These are phyloP conservation scores for Nyctanthes arbortristis DNA, from an alignment of 257 asterid species.

Conservation along the genomic window DNA sequence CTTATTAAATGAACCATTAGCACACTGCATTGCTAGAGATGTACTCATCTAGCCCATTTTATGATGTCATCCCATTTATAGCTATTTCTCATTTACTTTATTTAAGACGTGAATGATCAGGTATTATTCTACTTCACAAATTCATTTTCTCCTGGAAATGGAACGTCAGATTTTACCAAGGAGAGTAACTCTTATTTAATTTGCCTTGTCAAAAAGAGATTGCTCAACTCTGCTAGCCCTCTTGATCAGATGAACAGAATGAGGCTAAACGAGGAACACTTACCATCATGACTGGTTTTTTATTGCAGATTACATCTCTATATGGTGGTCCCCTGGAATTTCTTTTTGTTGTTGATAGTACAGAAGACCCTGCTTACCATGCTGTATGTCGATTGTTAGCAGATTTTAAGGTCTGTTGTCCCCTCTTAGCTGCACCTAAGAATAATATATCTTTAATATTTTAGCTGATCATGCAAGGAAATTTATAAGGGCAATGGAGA, in stretches of 20 bases:
- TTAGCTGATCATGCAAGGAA: slow-evolving; percentile 16
- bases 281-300: slow-evolving; percentile 22
- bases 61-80: slow-evolving; percentile 10
- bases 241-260: slow-evolving; percentile 11
- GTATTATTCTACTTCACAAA: neutral
- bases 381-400: slow-evolving; percentile 67
- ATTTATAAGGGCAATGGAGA: neutral
- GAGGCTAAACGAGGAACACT: slow-evolving; percentile 8
- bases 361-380: slow-evolving; percentile 91
- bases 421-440: slow-evolving; percentile 18
- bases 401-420: slow-evolving; percentile 65
- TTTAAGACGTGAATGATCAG: slow-evolving; percentile 11
- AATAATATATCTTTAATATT: slow-evolving; percentile 12
- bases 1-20: slow-evolving; percentile 7
- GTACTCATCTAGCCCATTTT: slow-evolving; percentile 16
- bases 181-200: slow-evolving; percentile 17
- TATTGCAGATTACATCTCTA: slow-evolving; percentile 85
- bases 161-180: slow-evolving; percentile 4
- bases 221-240: slow-evolving; percentile 15
- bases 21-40: neutral
- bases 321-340: slow-evolving; percentile 96
- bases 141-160: neutral
- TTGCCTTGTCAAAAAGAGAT: slow-evolving; percentile 5
- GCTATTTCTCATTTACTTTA: slow-evolving; percentile 11
- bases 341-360: slow-evolving; percentile 88